Evolutionary conservation across 225 moss, liverwort and hornwort species (phyloP), one percentile per base, ranked within the genome.

Genomic region (Marchantia paleacea): DNA sequence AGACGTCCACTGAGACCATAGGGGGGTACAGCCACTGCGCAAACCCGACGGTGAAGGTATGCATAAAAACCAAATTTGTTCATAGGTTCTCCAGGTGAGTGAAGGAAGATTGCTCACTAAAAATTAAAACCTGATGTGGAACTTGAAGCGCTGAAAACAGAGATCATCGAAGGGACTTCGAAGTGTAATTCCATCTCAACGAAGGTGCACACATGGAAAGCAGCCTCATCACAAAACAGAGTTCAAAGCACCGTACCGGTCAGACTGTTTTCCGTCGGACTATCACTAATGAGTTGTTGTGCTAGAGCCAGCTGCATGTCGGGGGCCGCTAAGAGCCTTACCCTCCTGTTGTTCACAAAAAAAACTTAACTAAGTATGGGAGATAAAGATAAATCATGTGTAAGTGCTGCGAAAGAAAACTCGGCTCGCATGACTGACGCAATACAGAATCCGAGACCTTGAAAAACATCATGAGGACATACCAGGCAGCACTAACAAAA

Each of bases 21-120:
- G 80, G 99, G 99, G 78, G 99, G 91, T 61, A 95, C 99, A 62
- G 92, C 91, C 78, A 99, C 99, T 99, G 94, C 89, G 81, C 78
- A 76, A 72, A 50, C 28, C 25, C 53, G n/a, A 55, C 26, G 24
- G 55, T 25, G 8, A 57, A n/a, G 72, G 10, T 58, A 80, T 20
- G 72, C 11, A 52, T 12, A 54, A 10, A 49, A 19, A 55, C 51
- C 11, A 50, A 52, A 52, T 1, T 49, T 73, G 24, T 51, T 52
- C 51, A 72, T 0, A 15, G 12, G 51, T 51, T 73, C 22, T 19
- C 49, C 47, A 70, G 48, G 7, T 63, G 7, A 48, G 7, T 70
- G 13, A 58, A 58, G 19, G 18, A 48, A 49, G 70, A 70, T 19
- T n/a, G 18, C 70, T 48, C 20, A 22, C 70, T 69, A 6, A 18